Conservation (phyloP, 352 stramenopile species). For the Pythium guiyangense region DNA sequence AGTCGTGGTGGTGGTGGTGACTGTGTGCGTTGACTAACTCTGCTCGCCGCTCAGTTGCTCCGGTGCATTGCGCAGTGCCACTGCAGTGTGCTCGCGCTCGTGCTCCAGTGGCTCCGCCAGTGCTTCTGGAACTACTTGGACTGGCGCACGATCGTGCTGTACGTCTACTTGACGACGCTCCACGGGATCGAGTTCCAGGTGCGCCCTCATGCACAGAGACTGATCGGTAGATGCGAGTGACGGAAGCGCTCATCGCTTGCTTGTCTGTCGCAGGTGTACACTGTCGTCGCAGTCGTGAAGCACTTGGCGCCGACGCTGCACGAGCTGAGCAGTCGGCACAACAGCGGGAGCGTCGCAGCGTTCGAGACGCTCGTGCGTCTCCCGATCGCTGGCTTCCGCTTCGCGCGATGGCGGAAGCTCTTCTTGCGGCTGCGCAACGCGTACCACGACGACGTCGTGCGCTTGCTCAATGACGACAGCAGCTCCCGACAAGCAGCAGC, state of each 20-base stretch:
- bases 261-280: slow-evolving; percentile 34
- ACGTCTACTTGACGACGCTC: slow-evolving; percentile 45
- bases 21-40: not conserved
- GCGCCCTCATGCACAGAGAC: not conserved
- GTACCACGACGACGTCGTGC: slow-evolving; percentile 37
- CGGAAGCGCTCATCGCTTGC: too few relatives aligned
- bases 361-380: slow-evolving; percentile 31
- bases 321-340: slow-evolving; percentile 21
- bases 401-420: slow-evolving; percentile 29
- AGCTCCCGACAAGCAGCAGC: not conserved
- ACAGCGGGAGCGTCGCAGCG: slow-evolving; percentile 18
- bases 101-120: slow-evolving; percentile 48
- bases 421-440: slow-evolving; percentile 42
- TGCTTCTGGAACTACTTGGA: slow-evolving; percentile 72
- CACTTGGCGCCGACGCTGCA: slow-evolving; percentile 44
- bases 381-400: slow-evolving; percentile 45
- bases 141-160: slow-evolving; percentile 53
- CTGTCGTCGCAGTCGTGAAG: slow-evolving; percentile 36
- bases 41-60: slow-evolving; percentile 25
- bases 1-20: not conserved
- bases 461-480: slow-evolving; percentile 10
- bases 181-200: slow-evolving; percentile 64
- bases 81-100: slow-evolving; percentile 39
- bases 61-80: slow-evolving; percentile 33
- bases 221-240: not conserved